phyloP scores from a whole-genome alignment of 768 basidiomycete species.

The Roridomyces roridus region DNA sequence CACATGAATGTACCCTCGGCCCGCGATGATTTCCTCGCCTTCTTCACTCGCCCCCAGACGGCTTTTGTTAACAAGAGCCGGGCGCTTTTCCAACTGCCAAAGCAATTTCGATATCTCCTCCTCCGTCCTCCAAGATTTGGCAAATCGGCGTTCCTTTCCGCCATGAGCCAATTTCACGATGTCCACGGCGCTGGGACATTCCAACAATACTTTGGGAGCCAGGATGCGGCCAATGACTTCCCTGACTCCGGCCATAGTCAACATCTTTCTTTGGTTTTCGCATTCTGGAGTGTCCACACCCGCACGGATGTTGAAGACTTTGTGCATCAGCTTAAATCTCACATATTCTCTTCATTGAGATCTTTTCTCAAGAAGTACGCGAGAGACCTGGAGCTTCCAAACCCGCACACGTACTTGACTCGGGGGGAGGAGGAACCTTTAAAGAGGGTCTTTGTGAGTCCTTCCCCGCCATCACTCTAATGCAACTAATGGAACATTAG shows the following conservation, averaged over 20 bases:
- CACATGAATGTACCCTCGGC: neutral
- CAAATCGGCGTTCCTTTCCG: slow-evolving; percentile 1
- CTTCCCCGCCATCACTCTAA: neutral
- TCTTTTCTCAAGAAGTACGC: slow-evolving; percentile 9
- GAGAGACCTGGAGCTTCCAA: neutral
- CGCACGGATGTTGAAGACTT: neutral
- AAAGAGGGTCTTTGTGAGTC: slow-evolving; percentile 9
- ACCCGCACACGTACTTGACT: neutral
- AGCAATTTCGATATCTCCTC: neutral
- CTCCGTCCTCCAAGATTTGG: slow-evolving; percentile 6
- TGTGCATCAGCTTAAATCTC: neutral
- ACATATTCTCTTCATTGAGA: neutral
- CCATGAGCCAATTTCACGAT: neutral
- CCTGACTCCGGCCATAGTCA: neutral
- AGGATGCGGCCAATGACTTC: neutral
- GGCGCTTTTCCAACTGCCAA: neutral
- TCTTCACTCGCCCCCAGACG: neutral
- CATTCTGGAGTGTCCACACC: neutral
- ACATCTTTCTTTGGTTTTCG: neutral
- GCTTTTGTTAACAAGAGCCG: neutral
- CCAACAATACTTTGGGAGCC: neutral
- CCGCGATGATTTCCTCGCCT: neutral
- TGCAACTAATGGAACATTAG: too few relatives aligned
- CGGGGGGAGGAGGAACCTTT: neutral
- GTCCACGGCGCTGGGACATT: neutral